Base-by-base conservation (phyloP, 2,329 filamentous ascomycete genomes). In the Simplicillium aogashimaense region DNA sequence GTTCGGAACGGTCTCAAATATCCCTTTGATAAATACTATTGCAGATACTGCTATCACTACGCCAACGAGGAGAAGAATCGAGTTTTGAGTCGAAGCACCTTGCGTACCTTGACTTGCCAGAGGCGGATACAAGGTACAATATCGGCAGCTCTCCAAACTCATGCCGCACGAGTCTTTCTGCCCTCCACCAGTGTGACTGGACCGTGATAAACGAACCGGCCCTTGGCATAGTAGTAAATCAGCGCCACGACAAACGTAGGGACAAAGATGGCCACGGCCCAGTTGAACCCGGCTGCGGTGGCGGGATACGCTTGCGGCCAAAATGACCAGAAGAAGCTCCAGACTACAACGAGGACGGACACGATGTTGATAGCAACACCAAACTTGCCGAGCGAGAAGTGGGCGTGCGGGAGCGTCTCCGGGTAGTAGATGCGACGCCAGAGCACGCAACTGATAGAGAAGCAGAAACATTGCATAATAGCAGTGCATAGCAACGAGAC, bases 271-370 rank as follows among this genome's bases (percentile, higher is more conserved):
- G 28, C 9, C 9, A 37, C 39, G 7, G 39, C 13, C 43, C 43
- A 45, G 30, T 45, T 45, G 29, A 45, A 45, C 5, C 20, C 34
- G 11, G 12, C 16, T 25, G 37, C 40, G 13, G 40, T 42, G n/a
- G 42, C 40, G 1, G 40, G 43, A 25, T 39, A 37, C 3, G 14
- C 34, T 29, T 40, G 33, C 28, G 43, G 43, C 43, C 43, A 45
- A 30, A 45, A 45, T 20, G 31, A 37, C 43, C 40, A 45, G 37
- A 45, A 42, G 16, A 45, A 45, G 4, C 29, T 31, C 43, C 43
- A 45, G 7, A 35, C 2, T n/a, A 20, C 37, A 40, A 16, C 36
- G 6, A 33, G 10, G 12, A 42, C 25, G 3, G 43, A 39, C 10
- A 28, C 17, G 2, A 32, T 13, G 31, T 45, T 45, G 7, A 45